phyloP scores from a whole-genome alignment of 441 rosid genomes.

The Capsella rubella region DNA sequence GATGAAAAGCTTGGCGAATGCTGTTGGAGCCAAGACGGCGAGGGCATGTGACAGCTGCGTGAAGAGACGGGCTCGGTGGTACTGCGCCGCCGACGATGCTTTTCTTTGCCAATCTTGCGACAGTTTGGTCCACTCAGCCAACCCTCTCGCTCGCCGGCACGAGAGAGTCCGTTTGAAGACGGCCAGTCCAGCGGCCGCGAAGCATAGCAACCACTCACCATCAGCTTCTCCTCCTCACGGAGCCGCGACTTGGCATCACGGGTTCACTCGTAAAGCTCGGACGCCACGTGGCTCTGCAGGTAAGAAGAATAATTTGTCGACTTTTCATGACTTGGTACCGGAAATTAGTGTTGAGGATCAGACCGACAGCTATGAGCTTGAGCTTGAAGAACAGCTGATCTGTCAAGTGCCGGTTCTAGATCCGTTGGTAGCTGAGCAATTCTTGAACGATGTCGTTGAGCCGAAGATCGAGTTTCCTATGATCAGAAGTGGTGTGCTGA shows the following conservation, averaged over 20 bases:
- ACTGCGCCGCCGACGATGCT: slow-evolving; percentile 96
- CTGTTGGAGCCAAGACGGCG: slow-evolving; percentile 85
- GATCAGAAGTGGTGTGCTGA: slow-evolving; percentile 27
- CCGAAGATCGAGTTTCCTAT: slow-evolving; percentile 41
- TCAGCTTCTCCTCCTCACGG: slow-evolving; percentile 20
- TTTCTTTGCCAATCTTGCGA: slow-evolving; percentile 94
- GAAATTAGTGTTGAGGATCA: slow-evolving; percentile 76
- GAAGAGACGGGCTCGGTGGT: slow-evolving; percentile 85
- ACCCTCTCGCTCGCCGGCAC: slow-evolving; percentile 82
- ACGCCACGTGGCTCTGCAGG: slow-evolving; percentile 64
- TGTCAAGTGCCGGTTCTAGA: slow-evolving; percentile 85
- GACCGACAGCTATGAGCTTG: slow-evolving; percentile 56
- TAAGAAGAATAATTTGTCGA: slow-evolving; percentile 39
- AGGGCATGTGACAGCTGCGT: slow-evolving; percentile 92
- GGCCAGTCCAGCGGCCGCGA: slow-evolving; percentile 49
- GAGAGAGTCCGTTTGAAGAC: slow-evolving; percentile 81
- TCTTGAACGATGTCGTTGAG: slow-evolving; percentile 43
- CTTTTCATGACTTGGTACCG: slow-evolving; percentile 60
- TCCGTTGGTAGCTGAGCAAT: slow-evolving; percentile 59
- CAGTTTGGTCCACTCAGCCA: slow-evolving; percentile 82
- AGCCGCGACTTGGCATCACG: slow-evolving; percentile 74
- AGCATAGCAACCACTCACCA: slow-evolving; percentile 3
- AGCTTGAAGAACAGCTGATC: slow-evolving; percentile 73
- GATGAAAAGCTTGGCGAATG: slow-evolving; percentile 62
- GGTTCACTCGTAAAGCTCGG: slow-evolving; percentile 82